Percentiles rank a stretch among this genome's conserved stretches.
phyloP scores from a whole-genome alignment of 192 early-diverging fungal species.

The Pilaira anomala region DNA sequence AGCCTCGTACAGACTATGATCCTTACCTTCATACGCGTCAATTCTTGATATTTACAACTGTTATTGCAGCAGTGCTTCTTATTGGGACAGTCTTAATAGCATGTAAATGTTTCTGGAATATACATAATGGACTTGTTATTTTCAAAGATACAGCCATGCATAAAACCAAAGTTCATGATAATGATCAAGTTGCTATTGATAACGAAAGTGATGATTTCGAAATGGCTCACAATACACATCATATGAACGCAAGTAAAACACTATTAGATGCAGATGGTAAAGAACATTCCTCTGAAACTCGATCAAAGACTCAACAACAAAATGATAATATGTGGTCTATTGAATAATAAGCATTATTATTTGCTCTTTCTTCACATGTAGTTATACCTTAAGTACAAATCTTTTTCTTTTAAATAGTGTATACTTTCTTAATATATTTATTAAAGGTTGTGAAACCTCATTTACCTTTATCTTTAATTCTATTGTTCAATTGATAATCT shows the following conservation, averaged over 20 bases:
- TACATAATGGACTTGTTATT: constrained; percentile 4
- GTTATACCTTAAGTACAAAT: neutral
- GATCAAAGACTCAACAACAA: neutral
- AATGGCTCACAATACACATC: neutral
- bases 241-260: neutral
- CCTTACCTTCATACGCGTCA: constrained; percentile 43
- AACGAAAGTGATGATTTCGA: constrained; percentile 11
- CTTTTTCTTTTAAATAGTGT: no score
- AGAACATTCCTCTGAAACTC: neutral
- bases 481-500: no score
- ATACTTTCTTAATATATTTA: no score
- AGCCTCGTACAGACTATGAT: constrained; percentile 19
- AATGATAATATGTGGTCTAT: constrained; percentile 23
- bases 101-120: constrained; percentile 12
- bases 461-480: no score
- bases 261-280: neutral
- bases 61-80: constrained; percentile 20
- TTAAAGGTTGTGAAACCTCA: no score
- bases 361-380: neutral
- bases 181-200: neutral
- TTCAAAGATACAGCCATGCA: neutral
- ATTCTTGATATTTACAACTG: constrained; percentile 39
- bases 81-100: constrained; percentile 22
- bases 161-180: neutral
- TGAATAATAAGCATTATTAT: constrained; percentile 17